Evolutionary conservation across 202 grass and related monocot genomes (phyloP), one percentile per base, ranked within the genome.

Genomic region (Alloteropsis angusta): DNA sequence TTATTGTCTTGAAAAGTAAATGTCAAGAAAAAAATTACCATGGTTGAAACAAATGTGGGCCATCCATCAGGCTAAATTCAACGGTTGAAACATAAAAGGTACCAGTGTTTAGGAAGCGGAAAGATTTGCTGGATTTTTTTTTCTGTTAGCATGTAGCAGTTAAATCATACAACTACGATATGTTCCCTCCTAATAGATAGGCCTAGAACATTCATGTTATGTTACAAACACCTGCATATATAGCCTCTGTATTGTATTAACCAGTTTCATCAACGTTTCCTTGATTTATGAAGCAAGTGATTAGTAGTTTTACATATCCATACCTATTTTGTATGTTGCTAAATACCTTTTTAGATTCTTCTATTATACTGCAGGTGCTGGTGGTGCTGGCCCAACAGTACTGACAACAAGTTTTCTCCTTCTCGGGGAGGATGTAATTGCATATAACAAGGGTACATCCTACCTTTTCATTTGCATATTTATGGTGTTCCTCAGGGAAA

Each of bases 401-500:
- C 54, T 98, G 67, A 45, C 89, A 14, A 92, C 94, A 73, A 98
- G 95, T 88, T 88, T 98, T 82, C 28, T 94, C 41, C 88, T 94
- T 58, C 95, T 98, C 62, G 95, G 85, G 52, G 89, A 98, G 79
- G 92, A 98, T 88, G 95, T 94, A 74, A 92, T 98, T 82, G 89
- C 83, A 65, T 98, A 93, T 83, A 95, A 93, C 61, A 98, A 93
- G 83, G 92, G 95, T 95, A 67, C 12, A 70, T 71, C 54, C 46
- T 6, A 57, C n/a, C 28, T 30, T 77, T 57, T 76, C 9, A 82
- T 80, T 60, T 35, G 59, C 16, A 1, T 38, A 26, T 9, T 42
- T 72, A 49, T 23, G 28, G 2, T 11, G 26, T 70, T 58, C 5
- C 61, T 32, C 1, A 9, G 3, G 61, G 26, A 72, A 77, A 60